Evolutionary conservation across 495 filamentous ascomycete species (phyloP), one percentile per base, ranked within the genome.

Genomic region (Lasiosphaeria hispida): DNA sequence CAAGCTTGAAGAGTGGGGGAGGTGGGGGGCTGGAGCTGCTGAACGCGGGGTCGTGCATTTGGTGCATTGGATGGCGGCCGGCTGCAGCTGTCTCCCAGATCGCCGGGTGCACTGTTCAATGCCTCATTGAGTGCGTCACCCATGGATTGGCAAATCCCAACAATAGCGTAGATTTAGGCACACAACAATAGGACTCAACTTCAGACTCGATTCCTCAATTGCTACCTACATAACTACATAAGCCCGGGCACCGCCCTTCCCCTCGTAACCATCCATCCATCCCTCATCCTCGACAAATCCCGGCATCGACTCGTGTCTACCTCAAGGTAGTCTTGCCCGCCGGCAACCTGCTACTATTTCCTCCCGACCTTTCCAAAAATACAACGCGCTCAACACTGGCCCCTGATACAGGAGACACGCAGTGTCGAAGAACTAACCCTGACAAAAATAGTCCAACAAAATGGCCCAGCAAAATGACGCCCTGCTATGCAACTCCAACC

Each of bases 61-160:
- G 18, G 18, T 11, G 33, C 15, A 45, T 40, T 53, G 19, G 36
- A 49, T 36, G n/a, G 17, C 54, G 58, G 55, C 48, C 34, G 59
- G 19, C 48, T 63, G 57, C 63, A 63, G 61, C 48, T 60, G 61
- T 34, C 30, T 63, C n/a, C 41, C 53, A 49, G 17, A 40, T 14
- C 19, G 52, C 53, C 37, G 58, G 59, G 48, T 19, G 43, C 23
- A 30, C 23, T 30, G 23, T 30, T 30, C 23, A 30, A 30, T 11
- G 43, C 43, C 18, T 47, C 15, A 23, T 15, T 10, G 13, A 7
- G 10, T 4, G 30, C 8, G 43, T 19, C 13, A 15, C 14, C 1
- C 14, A 47, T 7, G 6, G 10, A 18, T 10, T 7, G 15, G 17
- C 11, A 23, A 23, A 8, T 15, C 43, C 4, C 7, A 23, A 47